These are phyloP conservation scores for Rhodamnia rubescens DNA, from an alignment of 345 rosid species.

Conservation along the genomic window DNA sequence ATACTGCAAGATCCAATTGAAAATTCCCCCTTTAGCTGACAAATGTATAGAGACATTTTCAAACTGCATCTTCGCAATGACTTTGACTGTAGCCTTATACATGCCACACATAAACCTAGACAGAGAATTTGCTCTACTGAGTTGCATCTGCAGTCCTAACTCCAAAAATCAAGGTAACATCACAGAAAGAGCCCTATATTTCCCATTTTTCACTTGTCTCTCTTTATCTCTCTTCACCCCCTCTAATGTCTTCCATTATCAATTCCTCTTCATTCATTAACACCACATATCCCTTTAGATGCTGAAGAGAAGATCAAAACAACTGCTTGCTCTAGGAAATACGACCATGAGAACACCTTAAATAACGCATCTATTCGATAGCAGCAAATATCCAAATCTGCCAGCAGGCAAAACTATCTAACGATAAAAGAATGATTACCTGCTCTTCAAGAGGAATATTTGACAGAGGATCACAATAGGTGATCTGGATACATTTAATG, in stretches of 20 bases:
- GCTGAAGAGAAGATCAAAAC: not conserved
- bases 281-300: not conserved
- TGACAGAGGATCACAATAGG: not conserved
- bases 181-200: not conserved
- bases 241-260: not conserved
- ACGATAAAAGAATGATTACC: not conserved
- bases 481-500: not conserved
- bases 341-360: not conserved
- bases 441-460: not conserved
- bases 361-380: accelerated
- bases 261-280: not conserved
- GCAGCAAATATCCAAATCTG: not conserved
- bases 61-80: not conserved
- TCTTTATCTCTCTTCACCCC: not conserved
- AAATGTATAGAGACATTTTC: not conserved
- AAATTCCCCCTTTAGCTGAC: not conserved
- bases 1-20: conserved; percentile 28
- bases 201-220: not conserved
- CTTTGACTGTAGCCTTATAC: not conserved
- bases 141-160: not conserved
- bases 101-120: not conserved
- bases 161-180: not conserved
- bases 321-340: not conserved
- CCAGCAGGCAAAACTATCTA: not conserved
- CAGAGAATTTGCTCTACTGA: not conserved